These are phyloP conservation scores for Salix viminalis DNA, from an alignment of 345 rosid species.

Conservation along the genomic window DNA sequence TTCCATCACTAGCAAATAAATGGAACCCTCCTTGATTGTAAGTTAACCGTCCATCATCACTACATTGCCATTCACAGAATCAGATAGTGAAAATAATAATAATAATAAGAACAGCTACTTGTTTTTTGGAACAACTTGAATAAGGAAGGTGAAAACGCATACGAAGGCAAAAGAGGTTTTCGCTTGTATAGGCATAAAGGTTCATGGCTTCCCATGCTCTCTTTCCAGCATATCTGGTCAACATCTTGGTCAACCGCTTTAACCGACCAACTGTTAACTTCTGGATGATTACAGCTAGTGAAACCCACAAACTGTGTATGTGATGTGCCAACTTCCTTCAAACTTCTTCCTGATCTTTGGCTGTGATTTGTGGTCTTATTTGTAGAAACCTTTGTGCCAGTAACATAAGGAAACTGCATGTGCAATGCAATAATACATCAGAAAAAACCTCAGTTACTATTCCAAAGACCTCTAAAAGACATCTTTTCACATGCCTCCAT, in stretches of 20 bases:
- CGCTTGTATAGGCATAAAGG: slow-evolving; percentile 70
- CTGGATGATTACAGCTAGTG: slow-evolving; percentile 62
- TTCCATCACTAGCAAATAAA: slow-evolving; percentile 46
- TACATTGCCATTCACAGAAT: slow-evolving; percentile 26
- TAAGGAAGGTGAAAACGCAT: slow-evolving; percentile 14
- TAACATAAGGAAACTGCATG: slow-evolving; percentile 54
- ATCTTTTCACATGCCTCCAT: slow-evolving; percentile 51
- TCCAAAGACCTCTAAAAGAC: neutral
- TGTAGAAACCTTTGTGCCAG: slow-evolving; percentile 15
- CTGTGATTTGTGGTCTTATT: slow-evolving; percentile 9
- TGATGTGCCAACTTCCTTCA: slow-evolving; percentile 16
- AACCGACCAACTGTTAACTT: slow-evolving; percentile 54
- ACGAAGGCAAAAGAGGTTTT: slow-evolving; percentile 48
- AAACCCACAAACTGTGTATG: slow-evolving; percentile 45
- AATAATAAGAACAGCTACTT: neutral
- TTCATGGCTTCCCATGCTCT: slow-evolving; percentile 26
- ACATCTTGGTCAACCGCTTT: slow-evolving; percentile 39
- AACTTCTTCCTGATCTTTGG: neutral
- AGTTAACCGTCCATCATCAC: slow-evolving; percentile 48
- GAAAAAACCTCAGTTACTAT: slow-evolving; percentile 4
- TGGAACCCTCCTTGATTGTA: slow-evolving; percentile 41
- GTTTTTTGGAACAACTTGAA: slow-evolving; percentile 1
- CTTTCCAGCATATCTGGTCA: slow-evolving; percentile 69
- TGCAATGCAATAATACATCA: slow-evolving; percentile 8
- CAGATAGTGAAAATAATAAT: neutral